Evolutionary conservation across 2,329 filamentous ascomycete genomes (phyloP).

Genomic region (Microsporum ferrugineum): DNA sequence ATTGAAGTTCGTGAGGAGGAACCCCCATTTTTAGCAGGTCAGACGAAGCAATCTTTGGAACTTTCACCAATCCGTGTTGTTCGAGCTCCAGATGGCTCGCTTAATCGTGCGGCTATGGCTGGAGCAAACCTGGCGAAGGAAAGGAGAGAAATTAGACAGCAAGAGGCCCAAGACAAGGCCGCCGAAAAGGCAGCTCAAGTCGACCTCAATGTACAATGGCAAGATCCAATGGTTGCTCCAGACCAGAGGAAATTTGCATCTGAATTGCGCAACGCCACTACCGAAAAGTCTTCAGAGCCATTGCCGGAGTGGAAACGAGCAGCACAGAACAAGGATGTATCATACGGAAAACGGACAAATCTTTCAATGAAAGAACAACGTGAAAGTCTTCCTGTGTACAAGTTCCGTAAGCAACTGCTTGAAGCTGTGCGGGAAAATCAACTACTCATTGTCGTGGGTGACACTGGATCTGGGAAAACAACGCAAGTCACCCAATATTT

Average conservation of each 20-base stretch:
- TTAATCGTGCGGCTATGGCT: conserved; percentile 92
- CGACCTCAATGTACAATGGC: conserved; percentile 83
- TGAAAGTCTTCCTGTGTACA: conserved; percentile 77
- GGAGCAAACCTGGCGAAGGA: conserved; percentile 83
- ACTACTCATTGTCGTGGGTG: conserved; percentile 87
- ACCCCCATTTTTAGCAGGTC: conserved; percentile 86
- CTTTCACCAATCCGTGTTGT: conserved; percentile 91
- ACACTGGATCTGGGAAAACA: conserved; percentile 94
- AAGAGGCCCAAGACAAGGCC: conserved; percentile 68
- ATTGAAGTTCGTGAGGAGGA: conserved; percentile 96
- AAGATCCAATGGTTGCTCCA: conserved; percentile 85
- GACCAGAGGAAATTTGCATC: conserved; percentile 80
- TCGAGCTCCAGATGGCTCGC: conserved; percentile 94
- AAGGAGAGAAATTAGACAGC: conserved; percentile 73
- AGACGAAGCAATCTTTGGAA: conserved; percentile 92
- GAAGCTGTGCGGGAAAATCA: conserved; percentile 81
- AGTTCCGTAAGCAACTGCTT: conserved; percentile 76
- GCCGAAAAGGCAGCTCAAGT: conserved; percentile 66
- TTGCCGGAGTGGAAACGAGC: conserved; percentile 89
- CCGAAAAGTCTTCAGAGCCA: conserved; percentile 49
- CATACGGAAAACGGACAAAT: conserved; percentile 73
- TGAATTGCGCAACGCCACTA: conserved; percentile 61
- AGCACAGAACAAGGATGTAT: conserved; percentile 65
- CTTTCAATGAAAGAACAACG: conserved; percentile 93
- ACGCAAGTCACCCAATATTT: conserved; percentile 94